Evolutionary conservation across 2,329 filamentous ascomycete genomes (phyloP), one percentile per base, ranked within the genome.

Genomic region (Trichophaea hybrida): DNA sequence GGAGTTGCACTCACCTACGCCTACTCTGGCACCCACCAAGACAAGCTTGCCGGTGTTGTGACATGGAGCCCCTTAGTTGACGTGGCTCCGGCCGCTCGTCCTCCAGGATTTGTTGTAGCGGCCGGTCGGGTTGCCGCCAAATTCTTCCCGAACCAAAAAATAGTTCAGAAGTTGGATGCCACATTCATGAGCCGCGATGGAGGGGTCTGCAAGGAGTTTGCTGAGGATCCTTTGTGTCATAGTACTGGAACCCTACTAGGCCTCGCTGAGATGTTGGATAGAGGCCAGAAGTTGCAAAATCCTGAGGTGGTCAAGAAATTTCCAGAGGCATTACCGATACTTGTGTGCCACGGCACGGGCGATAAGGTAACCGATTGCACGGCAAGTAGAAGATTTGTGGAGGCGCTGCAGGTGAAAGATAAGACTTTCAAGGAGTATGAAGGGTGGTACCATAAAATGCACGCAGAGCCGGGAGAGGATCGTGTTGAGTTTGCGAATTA

Each of bases 191-290:
- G 78, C 38, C 80, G 88, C 31, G 85, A 91, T 71, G 75, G 78
- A 31, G 79, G 74, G 24, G 80, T 87, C 1, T 77, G 79, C 57
- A 75, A 79, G 68, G 77, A 75, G 32, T 78, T 86, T 64, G 73
- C 74, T 1, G 77, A 80, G 34, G 90, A 96, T 72, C 69, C 76
- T 54, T 75, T 95, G 56, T 82, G 83, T 71, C 89, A 95, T 73
- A 79, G 91, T 71, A 91, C 82, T 1, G 90, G 88, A 38, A 95
- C 90, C 5, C 76, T 94, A n/a, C 84, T 90, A 71, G 86, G 86
- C 0, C 71, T 95, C 37, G 79, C 85, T 0, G 83, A 80, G 0
- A 78, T 95, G 78, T 74, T 96, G 64, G 87, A 94, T 70, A 80
- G 90, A 35, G 64, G 64, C 46, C 58, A 66, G 49, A 70, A 62